Evolutionary conservation across 2,329 filamentous ascomycete genomes (phyloP).

Genomic region (Pseudogymnoascus sp.): DNA sequence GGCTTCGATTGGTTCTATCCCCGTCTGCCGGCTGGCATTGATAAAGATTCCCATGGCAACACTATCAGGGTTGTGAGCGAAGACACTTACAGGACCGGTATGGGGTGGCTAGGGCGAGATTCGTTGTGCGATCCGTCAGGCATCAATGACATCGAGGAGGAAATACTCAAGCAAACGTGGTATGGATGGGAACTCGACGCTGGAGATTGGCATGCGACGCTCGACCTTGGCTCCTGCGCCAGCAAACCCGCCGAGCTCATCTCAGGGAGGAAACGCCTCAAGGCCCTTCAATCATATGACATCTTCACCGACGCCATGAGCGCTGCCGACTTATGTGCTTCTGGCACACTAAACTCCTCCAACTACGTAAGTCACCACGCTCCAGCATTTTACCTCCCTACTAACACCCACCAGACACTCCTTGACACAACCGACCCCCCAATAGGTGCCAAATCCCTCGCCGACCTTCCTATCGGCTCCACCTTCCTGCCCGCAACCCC

Average conservation of each 20-base stretch:
- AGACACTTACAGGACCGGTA: constrained; percentile 67
- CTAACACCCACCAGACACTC: background rate
- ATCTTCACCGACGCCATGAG: constrained; percentile 55
- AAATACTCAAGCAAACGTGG: constrained; percentile 58
- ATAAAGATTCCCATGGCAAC: constrained; percentile 60
- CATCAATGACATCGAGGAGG: constrained; percentile 47
- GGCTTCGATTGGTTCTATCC: constrained; percentile 87
- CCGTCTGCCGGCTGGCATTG: constrained; percentile 65
- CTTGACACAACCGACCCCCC: background rate
- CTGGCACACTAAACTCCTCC: background rate
- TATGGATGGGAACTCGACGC: constrained; percentile 61
- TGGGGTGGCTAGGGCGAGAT: constrained; percentile 70
- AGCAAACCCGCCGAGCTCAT: constrained; percentile 15
- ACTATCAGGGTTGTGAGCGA: constrained; percentile 73
- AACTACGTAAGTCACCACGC: background rate
- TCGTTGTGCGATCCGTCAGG: constrained; percentile 34
- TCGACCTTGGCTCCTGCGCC: constrained; percentile 36
- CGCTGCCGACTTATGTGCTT: constrained; percentile 51
- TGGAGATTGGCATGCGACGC: constrained; percentile 46
- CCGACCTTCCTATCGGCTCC: constrained; percentile 1
- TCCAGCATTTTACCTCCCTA: too few species aligned
- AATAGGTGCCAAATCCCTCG: background rate
- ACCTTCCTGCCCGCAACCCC: background rate
- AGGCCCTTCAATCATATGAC: constrained; percentile 44
- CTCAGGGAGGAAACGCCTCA: constrained; percentile 20